Conservation (phyloP, 805 yeast species). For the Teunomyces lycoperdinae region DNA sequence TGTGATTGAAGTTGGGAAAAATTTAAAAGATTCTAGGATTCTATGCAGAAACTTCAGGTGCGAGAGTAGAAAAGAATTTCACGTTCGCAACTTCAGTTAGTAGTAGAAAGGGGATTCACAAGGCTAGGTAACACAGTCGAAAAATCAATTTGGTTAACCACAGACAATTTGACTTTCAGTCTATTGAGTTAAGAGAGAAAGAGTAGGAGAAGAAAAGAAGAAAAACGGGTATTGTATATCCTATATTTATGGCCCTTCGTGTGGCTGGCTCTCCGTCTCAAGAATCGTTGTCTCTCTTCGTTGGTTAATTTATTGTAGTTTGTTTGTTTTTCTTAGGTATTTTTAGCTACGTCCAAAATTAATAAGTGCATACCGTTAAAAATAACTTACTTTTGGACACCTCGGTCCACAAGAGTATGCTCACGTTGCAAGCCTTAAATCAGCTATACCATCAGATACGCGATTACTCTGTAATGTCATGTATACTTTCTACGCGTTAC, state of each 20-base stretch:
- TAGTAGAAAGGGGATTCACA: background rate
- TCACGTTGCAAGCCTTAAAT: background rate
- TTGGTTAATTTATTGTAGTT: background rate
- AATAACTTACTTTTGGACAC: background rate
- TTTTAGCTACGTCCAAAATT: background rate
- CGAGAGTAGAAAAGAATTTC: background rate
- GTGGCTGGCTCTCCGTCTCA: background rate
- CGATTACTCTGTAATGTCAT: background rate
- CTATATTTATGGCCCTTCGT: background rate
- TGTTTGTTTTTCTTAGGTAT: conserved; percentile 2
- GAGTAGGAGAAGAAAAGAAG: background rate
- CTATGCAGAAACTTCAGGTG: background rate
- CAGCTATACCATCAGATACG: background rate
- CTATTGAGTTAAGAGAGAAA: background rate
- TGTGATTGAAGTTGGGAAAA: background rate
- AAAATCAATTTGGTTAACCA: background rate
- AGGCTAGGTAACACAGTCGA: background rate
- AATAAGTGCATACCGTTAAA: background rate
- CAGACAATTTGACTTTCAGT: background rate
- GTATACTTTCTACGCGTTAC: background rate
- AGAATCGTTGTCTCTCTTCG: background rate
- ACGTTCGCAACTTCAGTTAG: background rate
- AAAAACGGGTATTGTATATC: background rate
- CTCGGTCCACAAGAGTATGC: background rate
- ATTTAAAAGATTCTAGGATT: background rate